Conservation (phyloP, 441 rosid species). For the Arabidopsis hybrid region DNA sequence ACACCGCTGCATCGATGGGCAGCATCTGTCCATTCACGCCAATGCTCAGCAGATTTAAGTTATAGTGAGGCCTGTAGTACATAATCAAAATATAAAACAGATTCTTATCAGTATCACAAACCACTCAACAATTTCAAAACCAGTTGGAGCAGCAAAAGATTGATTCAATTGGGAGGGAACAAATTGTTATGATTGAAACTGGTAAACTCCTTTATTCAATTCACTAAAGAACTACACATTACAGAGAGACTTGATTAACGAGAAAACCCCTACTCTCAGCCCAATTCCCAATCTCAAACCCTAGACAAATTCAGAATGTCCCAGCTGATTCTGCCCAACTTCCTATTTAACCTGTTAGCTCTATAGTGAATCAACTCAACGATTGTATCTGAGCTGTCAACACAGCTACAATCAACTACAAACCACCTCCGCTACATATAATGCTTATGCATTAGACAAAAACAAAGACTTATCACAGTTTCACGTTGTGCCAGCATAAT, state of each 20-base stretch:
- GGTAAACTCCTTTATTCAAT: neutral
- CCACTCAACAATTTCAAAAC: neutral
- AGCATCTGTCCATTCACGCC: conserved; percentile 63
- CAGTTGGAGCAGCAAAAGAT: conserved; percentile 1
- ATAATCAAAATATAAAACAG: neutral
- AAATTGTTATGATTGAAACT: neutral
- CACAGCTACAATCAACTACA: neutral
- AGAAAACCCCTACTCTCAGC: neutral
- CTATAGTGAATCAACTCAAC: neutral
- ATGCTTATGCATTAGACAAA: conserved; percentile 11
- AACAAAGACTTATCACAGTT: neutral
- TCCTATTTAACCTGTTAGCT: conserved; percentile 8
- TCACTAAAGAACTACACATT: neutral
- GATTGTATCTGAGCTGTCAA: conserved; percentile 6
- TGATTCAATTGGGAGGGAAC: neutral
- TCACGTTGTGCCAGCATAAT: conserved; percentile 18
- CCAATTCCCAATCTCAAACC: conserved; percentile 4
- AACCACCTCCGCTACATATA: conserved; percentile 3
- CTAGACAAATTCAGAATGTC: neutral
- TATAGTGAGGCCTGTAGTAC: conserved; percentile 72
- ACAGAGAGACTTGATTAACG: neutral
- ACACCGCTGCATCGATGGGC: conserved; percentile 56
- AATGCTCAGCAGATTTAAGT: conserved; percentile 70
- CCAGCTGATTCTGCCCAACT: neutral
- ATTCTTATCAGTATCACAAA: conserved; percentile 14